These are phyloP conservation scores for Chlorociboria aeruginascens DNA, from an alignment of 495 filamentous ascomycete genomes.

Conservation along the genomic window DNA sequence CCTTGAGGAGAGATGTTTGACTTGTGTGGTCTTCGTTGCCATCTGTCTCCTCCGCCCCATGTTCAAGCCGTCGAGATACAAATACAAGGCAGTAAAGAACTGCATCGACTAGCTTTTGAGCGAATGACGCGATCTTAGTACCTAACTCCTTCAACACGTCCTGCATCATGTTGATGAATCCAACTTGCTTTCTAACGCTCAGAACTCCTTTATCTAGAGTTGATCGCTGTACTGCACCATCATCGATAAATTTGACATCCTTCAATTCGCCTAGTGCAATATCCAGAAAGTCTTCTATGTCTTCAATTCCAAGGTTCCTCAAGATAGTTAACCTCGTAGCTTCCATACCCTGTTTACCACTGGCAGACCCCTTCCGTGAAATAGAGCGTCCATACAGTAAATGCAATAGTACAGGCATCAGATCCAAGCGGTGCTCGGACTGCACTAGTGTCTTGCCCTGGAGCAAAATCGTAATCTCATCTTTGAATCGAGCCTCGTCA, in stretches of 20 bases:
- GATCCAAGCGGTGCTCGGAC: constrained; percentile 50
- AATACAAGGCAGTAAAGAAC: constrained; percentile 66
- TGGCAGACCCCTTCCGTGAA: constrained; percentile 60
- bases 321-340: constrained; percentile 48
- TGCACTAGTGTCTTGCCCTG: constrained; percentile 70
- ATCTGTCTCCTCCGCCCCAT: constrained; percentile 27
- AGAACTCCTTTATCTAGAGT: constrained; percentile 41
- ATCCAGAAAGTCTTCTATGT: constrained; percentile 68
- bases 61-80: constrained; percentile 45
- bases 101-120: constrained; percentile 53
- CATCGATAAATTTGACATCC: constrained; percentile 41
- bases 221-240: constrained; percentile 32
- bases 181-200: constrained; percentile 65
- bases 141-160: constrained; percentile 78
- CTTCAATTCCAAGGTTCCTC: constrained; percentile 39
- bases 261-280: constrained; percentile 65
- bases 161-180: constrained; percentile 80
- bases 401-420: constrained; percentile 78
- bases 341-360: constrained; percentile 46
- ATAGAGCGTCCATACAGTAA: constrained; percentile 84
- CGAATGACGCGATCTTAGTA: constrained; percentile 48
- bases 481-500: constrained; percentile 83
- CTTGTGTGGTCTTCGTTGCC: constrained; percentile 30
- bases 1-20: constrained; percentile 49
- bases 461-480: constrained; percentile 79